Percentiles rank a stretch among this genome's conserved stretches.
Conservation (phyloP, 345 rosid genomes). For the Cochlearia excelsa region DNA sequence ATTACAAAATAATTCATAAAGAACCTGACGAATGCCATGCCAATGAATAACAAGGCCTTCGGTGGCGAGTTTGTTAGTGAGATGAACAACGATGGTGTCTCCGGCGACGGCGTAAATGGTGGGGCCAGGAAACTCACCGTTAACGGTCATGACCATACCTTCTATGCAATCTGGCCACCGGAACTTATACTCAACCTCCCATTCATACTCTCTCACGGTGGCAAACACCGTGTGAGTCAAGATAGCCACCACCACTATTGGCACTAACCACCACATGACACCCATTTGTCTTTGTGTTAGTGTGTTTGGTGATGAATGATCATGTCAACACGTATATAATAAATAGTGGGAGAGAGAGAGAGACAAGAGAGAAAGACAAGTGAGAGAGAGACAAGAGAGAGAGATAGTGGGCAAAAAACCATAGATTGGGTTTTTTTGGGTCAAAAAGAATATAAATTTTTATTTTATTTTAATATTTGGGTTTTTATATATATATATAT, state of each 20-base stretch:
- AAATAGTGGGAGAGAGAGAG: no score
- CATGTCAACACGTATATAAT: no score
- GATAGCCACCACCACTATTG: constrained; percentile 26
- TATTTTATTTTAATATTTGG: background rate
- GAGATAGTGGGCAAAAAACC: constrained; percentile 10
- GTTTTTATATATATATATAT: no score
- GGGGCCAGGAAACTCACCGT: constrained; percentile 92
- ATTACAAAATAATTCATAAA: background rate
- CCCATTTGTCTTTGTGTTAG: constrained; percentile 16
- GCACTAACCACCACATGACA: constrained; percentile 25
- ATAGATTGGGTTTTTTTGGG: constrained; percentile 2
- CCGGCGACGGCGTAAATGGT: constrained; percentile 63
- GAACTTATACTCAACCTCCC: constrained; percentile 69
- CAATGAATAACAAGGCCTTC: constrained; percentile 90
- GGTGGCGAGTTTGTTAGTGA: constrained; percentile 66
- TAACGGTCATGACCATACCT: constrained; percentile 55
- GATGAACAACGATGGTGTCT: constrained; percentile 57
- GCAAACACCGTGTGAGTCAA: constrained; percentile 26
- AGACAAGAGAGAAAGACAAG: constrained; percentile 1
- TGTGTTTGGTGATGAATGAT: no score
- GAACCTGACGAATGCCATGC: constrained; percentile 90
- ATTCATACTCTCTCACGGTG: constrained; percentile 43
- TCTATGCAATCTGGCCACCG: constrained; percentile 70
- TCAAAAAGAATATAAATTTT: constrained; percentile 6
- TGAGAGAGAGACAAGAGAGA: background rate